Base-by-base conservation (phyloP, 208 protist species). In the Trypanosoma melophagium region DNA sequence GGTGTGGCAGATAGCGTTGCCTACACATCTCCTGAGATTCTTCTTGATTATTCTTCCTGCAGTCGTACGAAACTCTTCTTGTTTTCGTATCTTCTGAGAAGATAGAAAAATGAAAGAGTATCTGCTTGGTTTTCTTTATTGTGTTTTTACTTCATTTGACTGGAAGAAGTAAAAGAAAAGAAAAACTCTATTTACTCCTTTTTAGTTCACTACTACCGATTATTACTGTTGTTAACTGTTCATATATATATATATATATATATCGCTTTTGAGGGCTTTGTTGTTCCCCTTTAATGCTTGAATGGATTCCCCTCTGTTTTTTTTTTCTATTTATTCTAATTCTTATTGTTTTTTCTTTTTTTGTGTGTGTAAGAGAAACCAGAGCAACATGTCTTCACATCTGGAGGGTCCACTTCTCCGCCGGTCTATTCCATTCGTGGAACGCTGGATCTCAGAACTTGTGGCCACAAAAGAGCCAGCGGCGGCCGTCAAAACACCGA, bases 391-490 rank as follows among this genome's bases (percentile, higher is more conserved):
- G 74, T 56, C 76, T 12, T 78, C 72, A 28, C 73, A 85, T 55
- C 55, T 90, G n/a, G 85, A 91, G 77, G 88, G 83, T 54, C 82
- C 81, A 25, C 80, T 94, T 16, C 74, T 94, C 52, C 76, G 76
- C 61, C 79, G 83, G 63, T 94, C 88, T 24, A 80, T 94, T 61
- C 77, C 80, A 19, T 94, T 83, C 67, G 80, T 94, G 25, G 84
- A 94, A 74, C 69, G 60, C 35, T 94, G 88, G 88, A 73, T 94
- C 41, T 75, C 82, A 7, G 83, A 91, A 58, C 81, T 94, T 21
- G 61, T 69, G 22, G 63, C 61, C 9, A 49, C 51, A 16, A 7
- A 25, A 13, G 60, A 10, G 13, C 7, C 61, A 13, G 17, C 10
- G 8, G 54, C 40, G 5, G 41, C 65, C 7, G 40, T n/a, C 4